Percentiles rank a stretch among this genome's conserved stretches.
Evolutionary conservation across 192 early-diverging fungal species (phyloP).

Genomic region (Helicostylum pulchrum): DNA sequence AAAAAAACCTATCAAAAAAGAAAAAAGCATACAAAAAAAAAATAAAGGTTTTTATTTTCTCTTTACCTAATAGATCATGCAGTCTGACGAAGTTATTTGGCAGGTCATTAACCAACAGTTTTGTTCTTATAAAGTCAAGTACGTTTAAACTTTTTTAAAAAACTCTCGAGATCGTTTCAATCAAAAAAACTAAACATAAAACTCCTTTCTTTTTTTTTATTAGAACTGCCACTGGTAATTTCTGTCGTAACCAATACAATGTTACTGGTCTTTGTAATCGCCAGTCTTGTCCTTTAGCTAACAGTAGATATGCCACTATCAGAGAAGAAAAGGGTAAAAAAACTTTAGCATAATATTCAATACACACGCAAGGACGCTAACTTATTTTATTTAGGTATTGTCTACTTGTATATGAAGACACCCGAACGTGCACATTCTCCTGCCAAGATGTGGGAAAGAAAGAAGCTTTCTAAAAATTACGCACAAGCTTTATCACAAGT

Average conservation of each 20-base stretch:
- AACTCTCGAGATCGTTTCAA: background rate
- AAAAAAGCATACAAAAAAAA: background rate
- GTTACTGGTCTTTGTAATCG: constrained; percentile 94
- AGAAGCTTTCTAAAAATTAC: constrained; percentile 89
- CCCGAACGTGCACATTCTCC: constrained; percentile 94
- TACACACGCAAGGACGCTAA: background rate
- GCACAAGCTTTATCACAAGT: constrained; percentile 77
- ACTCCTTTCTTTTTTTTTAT: background rate
- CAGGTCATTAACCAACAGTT: constrained; percentile 94
- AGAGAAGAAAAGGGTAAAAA: constrained; percentile 71
- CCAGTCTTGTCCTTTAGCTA: constrained; percentile 92
- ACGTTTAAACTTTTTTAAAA: constrained; percentile 22
- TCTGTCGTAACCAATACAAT: constrained; percentile 96
- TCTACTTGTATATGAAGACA: constrained; percentile 94
- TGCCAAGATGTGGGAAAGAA: constrained; percentile 88
- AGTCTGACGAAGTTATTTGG: constrained; percentile 88
- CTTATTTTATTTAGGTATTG: constrained; percentile 42
- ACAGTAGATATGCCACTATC: constrained; percentile 92
- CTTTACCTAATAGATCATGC: constrained; percentile 27
- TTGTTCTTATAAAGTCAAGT: constrained; percentile 98
- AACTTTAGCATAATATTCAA: background rate
- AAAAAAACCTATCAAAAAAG: background rate
- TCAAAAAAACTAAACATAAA: background rate
- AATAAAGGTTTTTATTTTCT: background rate
- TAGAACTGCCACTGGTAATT: constrained; percentile 81